phyloP scores from a whole-genome alignment of 1,284 basidiomycete species.

The Apiotrichum mycotoxinovorans region DNA sequence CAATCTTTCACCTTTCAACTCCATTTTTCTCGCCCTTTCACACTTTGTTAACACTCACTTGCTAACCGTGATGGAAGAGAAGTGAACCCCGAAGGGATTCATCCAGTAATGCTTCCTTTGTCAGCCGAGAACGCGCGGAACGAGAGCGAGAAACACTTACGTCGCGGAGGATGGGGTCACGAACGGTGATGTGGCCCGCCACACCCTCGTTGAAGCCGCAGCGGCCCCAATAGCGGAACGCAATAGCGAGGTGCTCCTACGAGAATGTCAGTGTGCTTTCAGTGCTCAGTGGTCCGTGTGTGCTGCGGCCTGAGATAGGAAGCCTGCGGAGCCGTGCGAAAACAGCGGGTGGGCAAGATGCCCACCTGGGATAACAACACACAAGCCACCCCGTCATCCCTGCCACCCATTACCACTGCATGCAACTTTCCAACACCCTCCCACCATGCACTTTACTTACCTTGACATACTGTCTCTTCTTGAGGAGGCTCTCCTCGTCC shows the following conservation, averaged over 20 bases:
- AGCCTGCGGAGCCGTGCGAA: too few species aligned
- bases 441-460: too few species aligned
- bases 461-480: constrained; percentile 42
- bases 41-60: neutral
- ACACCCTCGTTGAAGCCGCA: constrained; percentile 39
- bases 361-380: too few species aligned
- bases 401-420: too few species aligned
- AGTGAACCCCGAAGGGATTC: constrained; percentile 45
- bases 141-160: neutral
- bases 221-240: constrained; percentile 44
- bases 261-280: too few species aligned
- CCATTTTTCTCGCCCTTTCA: neutral
- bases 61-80: constrained; percentile 7
- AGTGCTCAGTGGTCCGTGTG: neutral
- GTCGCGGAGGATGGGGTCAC: constrained; percentile 38
- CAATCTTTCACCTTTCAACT: neutral
- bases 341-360: too few species aligned
- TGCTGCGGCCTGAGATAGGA: too few species aligned
- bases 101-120: constrained; percentile 41
- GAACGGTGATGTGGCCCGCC: constrained; percentile 42
- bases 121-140: neutral
- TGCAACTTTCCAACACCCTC: too few species aligned
- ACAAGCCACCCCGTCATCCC: too few species aligned
- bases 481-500: constrained; percentile 28
- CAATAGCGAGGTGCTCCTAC: constrained; percentile 34